Evolutionary conservation across 2,329 filamentous ascomycete genomes (phyloP).

Genomic region (Ascochyta fabae): DNA sequence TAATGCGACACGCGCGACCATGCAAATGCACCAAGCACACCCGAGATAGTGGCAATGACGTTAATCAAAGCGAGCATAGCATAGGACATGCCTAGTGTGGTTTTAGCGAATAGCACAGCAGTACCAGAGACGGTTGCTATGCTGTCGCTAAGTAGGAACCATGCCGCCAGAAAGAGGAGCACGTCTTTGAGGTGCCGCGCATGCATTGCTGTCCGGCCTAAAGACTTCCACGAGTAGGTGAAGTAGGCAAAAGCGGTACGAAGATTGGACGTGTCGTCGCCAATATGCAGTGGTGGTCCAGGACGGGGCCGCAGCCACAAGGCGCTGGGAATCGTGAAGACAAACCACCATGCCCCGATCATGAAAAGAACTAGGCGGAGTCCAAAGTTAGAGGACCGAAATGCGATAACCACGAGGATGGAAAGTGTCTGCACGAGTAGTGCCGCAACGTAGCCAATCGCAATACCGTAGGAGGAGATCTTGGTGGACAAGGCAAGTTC

Average conservation of each 20-base stretch:
- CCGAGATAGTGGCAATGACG: constrained; percentile 84
- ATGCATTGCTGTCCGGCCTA: constrained; percentile 79
- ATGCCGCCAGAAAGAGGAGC: constrained; percentile 80
- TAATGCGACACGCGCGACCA: constrained; percentile 81
- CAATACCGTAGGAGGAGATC: constrained; percentile 91
- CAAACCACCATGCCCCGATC: constrained; percentile 89
- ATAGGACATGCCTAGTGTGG: constrained; percentile 85
- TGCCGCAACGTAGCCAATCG: constrained; percentile 89
- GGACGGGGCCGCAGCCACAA: constrained; percentile 88
- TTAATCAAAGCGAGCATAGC: constrained; percentile 91
- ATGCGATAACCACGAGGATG: constrained; percentile 71
- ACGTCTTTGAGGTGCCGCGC: constrained; percentile 77
- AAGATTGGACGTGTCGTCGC: constrained; percentile 30
- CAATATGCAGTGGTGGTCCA: constrained; percentile 70
- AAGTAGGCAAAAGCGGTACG: constrained; percentile 74
- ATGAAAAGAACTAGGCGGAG: constrained; percentile 86
- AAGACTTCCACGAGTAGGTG: constrained; percentile 81
- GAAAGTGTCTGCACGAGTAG: constrained; percentile 82
- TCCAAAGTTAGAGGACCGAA: constrained; percentile 78
- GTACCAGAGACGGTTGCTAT: constrained; percentile 95
- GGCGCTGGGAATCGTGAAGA: constrained; percentile 87
- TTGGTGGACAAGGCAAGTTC: constrained; percentile 85
- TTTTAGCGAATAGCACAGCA: constrained; percentile 95
- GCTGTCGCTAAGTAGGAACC: constrained; percentile 93
- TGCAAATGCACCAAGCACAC: constrained; percentile 85